Percentiles rank a stretch among this genome's conserved stretches.
These are phyloP conservation scores for Phytophthora pluvialis DNA, from an alignment of 352 stramenopile species.

Conservation along the genomic window DNA sequence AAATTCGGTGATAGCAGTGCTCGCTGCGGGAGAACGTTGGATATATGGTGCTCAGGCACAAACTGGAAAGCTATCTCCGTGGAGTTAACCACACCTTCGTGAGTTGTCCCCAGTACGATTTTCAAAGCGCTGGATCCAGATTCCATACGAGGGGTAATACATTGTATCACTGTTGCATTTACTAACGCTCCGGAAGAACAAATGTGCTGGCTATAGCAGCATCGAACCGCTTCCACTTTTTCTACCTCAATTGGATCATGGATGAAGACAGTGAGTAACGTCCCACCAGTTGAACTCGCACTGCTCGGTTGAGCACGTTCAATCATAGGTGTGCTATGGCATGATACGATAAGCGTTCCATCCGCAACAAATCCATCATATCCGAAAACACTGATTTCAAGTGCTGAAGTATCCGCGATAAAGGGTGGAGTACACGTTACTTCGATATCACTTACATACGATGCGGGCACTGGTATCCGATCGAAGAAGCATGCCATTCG, in stretches of 20 bases:
- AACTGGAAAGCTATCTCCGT: constrained; percentile 38
- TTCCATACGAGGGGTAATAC: constrained; percentile 24
- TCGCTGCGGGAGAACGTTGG: constrained; percentile 30
- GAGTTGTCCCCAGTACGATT: constrained; percentile 26
- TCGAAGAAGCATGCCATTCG: constrained; percentile 51
- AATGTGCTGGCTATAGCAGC: constrained; percentile 34
- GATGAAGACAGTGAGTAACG: constrained; percentile 20
- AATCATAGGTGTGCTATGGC: constrained; percentile 28
- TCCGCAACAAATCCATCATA: constrained; percentile 40
- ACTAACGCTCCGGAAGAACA: constrained; percentile 27
- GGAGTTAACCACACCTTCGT: constrained; percentile 36
- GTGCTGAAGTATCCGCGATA: constrained; percentile 12
- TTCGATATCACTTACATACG: constrained; percentile 38
- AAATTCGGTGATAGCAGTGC: constrained; percentile 18
- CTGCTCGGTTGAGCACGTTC: constrained; percentile 26
- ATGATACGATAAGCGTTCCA: constrained; percentile 20
- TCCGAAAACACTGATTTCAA: constrained; percentile 38
- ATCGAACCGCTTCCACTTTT: constrained; percentile 21
- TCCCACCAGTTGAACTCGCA: constrained; percentile 22
- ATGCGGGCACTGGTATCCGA: constrained; percentile 31
- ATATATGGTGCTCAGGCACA: constrained; percentile 21
- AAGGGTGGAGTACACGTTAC: constrained; percentile 40
- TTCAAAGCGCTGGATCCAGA: constrained; percentile 20
- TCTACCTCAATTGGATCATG: constrained; percentile 17
- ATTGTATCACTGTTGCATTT: constrained; percentile 29